Percentiles rank a stretch among this genome's conserved stretches.
phyloP scores from a whole-genome alignment of 1,284 basidiomycete species.

The Earliella scabrosa region DNA sequence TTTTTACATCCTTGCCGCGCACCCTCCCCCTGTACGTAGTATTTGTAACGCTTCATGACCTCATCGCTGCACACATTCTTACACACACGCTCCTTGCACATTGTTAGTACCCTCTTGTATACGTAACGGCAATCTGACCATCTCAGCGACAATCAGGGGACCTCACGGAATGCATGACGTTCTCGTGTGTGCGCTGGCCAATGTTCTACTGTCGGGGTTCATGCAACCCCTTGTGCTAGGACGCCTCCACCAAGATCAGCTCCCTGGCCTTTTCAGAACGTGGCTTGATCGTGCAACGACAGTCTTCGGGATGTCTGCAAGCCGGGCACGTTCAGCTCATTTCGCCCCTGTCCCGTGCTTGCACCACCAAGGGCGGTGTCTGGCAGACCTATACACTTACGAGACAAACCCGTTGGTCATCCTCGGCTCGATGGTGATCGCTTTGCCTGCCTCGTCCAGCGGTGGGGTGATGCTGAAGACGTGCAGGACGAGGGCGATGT shows the following conservation, averaged over 20 bases:
- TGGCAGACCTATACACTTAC: neutral
- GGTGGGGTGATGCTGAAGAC: conserved; percentile 9
- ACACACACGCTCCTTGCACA: too few relatives aligned
- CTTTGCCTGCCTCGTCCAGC: neutral
- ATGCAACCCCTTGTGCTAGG: neutral
- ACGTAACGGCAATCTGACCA: too few relatives aligned
- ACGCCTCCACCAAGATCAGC: neutral
- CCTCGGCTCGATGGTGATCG: neutral
- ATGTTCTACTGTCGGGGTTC: too few relatives aligned
- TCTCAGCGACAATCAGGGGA: too few relatives aligned
- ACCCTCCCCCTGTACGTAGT: too few relatives aligned
- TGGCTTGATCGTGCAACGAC: conserved; percentile 6
- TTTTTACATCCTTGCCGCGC: too few relatives aligned
- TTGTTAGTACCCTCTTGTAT: too few relatives aligned
- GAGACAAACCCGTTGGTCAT: neutral
- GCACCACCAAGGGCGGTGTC: neutral
- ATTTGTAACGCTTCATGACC: too few relatives aligned
- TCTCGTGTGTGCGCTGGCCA: too few relatives aligned
- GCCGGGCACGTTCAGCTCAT: neutral
- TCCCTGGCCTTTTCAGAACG: conserved; percentile 4
- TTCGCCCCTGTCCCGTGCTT: neutral
- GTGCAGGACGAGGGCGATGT: conserved; percentile 5
- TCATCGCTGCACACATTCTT: too few relatives aligned
- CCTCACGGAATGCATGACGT: too few relatives aligned
- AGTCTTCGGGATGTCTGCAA: conserved; percentile 1